A percentile compares a stretch with the other conserved stretches of the same genome.
Evolutionary conservation across 345 rosid genomes (phyloP).

Genomic region (Eucalyptus pauciflora): DNA sequence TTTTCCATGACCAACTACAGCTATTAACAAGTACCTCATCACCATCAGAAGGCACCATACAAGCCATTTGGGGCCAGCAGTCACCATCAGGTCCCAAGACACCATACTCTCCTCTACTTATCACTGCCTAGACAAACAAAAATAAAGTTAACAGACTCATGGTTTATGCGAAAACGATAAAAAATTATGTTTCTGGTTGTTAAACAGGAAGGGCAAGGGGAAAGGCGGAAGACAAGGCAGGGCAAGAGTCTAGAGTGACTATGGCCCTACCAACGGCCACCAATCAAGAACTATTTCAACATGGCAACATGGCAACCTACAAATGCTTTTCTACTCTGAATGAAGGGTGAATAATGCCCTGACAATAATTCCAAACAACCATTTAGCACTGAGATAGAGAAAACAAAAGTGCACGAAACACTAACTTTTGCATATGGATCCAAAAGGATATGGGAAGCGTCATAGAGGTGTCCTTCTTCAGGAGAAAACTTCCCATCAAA

Average conservation of each 20-base stretch:
- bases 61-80: conserved; percentile 95
- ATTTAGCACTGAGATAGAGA: neutral
- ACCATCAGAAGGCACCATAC: conserved; percentile 53
- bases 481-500: conserved; percentile 73
- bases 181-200: neutral
- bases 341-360: neutral
- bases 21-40: conserved; percentile 41
- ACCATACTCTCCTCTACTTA: conserved; percentile 84
- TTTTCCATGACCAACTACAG: neutral
- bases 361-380: neutral
- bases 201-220: neutral
- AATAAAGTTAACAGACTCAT: neutral
- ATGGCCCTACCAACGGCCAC: neutral
- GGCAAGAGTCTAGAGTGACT: neutral
- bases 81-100: conserved; percentile 49
- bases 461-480: conserved; percentile 57
- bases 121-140: conserved; percentile 50
- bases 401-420: neutral
- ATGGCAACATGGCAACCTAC: neutral
- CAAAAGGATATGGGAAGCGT: conserved; percentile 47
- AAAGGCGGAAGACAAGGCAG: neutral
- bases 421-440: conserved; percentile 93
- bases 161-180: neutral
- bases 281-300: neutral
- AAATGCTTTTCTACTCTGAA: neutral